Base-by-base conservation (phyloP, 2,329 filamentous ascomycete species). In the Exserohilum rostratum region DNA sequence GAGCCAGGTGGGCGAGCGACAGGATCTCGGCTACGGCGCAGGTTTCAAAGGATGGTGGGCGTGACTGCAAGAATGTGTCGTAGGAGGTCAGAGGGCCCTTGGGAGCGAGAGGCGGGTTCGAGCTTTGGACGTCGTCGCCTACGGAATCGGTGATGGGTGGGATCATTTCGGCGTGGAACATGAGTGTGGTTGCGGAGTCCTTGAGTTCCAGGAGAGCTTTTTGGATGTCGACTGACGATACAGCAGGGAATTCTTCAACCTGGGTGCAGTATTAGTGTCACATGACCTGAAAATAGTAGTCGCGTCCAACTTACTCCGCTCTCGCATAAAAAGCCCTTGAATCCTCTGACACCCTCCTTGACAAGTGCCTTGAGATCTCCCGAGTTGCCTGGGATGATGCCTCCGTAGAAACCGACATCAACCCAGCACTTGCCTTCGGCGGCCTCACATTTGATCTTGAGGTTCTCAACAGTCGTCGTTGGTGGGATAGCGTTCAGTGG, bases 81-180 rank as follows among this genome's bases (percentile, higher is more conserved):
- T 99, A 99, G 27, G 87, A 81, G 48, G 87, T 88, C 22, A 93
- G 79, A 10, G 89, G 86, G 13, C 91, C 91, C 25, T 83, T 82
- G 3, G 90, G 90, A 0, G 84, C 85, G 6, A 89, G 78, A 0
- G 90, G 90, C 15, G 90, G 85, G 6, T 84, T 80, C 0, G 90
- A 90, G 22, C 78, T 77, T 67, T 90, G 88, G 3, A 91, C 87
- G 22, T 87, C 86, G 72, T 95, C 91, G 48, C 90, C 89, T 2
- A 93, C 89, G 0, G 90, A 92, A 62, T 86, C 85, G 45, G 90
- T 79, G 62, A 93, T 90, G 15, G 91, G 90, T n/a, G 93, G 92
- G 11, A 96, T 88, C 92, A 97, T 98, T 77, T 99, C 95, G 52
- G 95, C 95, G 72, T 99, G 95, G 80, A 99, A 99, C 93, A 99